A percentile compares a stretch with the other conserved stretches of the same genome.
phyloP scores from a whole-genome alignment of 2,329 filamentous ascomycete genomes.

The Escovopsis weberi region DNA sequence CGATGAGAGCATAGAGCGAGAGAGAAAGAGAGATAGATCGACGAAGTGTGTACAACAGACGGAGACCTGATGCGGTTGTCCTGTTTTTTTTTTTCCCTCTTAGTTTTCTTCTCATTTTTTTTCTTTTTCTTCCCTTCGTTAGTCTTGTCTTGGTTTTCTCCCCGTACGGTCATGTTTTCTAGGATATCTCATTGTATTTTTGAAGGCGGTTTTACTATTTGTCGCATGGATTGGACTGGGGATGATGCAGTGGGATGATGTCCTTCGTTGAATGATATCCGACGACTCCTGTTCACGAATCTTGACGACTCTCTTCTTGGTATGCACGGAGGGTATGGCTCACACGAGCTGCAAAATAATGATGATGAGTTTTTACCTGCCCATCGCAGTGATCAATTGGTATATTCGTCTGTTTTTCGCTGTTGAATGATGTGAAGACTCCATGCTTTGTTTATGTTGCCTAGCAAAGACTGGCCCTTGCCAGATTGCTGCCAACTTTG shows the following conservation, averaged over 20 bases:
- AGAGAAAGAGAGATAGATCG: too few relatives aligned
- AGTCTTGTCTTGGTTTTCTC: constrained; percentile 5
- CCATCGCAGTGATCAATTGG: too few relatives aligned
- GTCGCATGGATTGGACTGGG: neutral
- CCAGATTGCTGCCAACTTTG: too few relatives aligned
- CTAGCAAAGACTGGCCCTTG: neutral
- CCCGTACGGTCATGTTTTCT: constrained; percentile 3
- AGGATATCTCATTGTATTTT: constrained; percentile 4
- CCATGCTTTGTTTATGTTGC: neutral
- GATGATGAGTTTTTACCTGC: neutral
- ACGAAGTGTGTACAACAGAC: neutral
- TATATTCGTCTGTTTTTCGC: neutral
- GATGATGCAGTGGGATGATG: neutral
- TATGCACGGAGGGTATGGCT: too few relatives aligned
- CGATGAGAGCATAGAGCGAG: constrained; percentile 1
- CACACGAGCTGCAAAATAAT: too few relatives aligned
- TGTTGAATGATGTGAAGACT: neutral
- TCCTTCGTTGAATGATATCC: too few relatives aligned
- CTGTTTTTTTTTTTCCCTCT: constrained; percentile 3
- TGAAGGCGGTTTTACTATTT: neutral
- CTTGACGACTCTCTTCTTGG: too few relatives aligned
- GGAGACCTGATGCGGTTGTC: constrained; percentile 2
- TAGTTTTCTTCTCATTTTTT: constrained; percentile 3
- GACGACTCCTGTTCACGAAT: too few relatives aligned
- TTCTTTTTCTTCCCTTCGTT: constrained; percentile 4